A percentile compares a stretch with the other conserved stretches of the same genome.
Evolutionary conservation across 2,329 filamentous ascomycete genomes (phyloP).

Genomic region (Cercospora citrullina): DNA sequence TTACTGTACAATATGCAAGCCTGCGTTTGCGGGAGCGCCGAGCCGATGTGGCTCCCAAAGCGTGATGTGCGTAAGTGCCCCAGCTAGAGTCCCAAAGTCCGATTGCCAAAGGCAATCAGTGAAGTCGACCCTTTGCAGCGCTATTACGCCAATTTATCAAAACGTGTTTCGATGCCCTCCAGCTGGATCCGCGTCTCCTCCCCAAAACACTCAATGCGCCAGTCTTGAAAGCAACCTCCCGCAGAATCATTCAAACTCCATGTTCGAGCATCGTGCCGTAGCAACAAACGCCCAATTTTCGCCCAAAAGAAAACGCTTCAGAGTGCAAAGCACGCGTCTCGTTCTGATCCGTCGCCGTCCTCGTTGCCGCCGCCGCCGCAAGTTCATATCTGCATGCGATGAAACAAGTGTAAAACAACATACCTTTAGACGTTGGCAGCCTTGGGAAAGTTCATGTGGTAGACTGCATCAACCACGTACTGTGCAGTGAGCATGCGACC

Average conservation of each 20-base stretch:
- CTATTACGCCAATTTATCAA: neutral
- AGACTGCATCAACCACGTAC: constrained; percentile 96
- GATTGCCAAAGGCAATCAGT: neutral
- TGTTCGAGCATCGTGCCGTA: neutral
- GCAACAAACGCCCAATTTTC: neutral
- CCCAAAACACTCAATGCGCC: neutral
- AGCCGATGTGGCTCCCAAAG: neutral
- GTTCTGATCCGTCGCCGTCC: neutral
- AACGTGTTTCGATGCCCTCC: neutral
- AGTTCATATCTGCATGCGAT: neutral
- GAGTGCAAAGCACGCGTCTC: neutral
- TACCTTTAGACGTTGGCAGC: constrained; percentile 30
- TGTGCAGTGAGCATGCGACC: constrained; percentile 89
- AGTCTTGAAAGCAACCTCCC: neutral
- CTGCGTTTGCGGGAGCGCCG: neutral
- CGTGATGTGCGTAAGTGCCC: neutral
- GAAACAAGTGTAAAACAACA: constrained; percentile 1
- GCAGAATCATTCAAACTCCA: neutral
- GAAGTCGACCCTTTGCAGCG: neutral
- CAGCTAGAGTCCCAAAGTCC: neutral
- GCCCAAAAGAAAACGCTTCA: neutral
- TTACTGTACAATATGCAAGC: neutral
- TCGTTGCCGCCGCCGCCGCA: neutral
- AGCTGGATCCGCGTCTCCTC: neutral
- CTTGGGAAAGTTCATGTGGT: constrained; percentile 56